phyloP scores from a whole-genome alignment of 108 stramenopile species.

The Nitzschia inconspicua region DNA sequence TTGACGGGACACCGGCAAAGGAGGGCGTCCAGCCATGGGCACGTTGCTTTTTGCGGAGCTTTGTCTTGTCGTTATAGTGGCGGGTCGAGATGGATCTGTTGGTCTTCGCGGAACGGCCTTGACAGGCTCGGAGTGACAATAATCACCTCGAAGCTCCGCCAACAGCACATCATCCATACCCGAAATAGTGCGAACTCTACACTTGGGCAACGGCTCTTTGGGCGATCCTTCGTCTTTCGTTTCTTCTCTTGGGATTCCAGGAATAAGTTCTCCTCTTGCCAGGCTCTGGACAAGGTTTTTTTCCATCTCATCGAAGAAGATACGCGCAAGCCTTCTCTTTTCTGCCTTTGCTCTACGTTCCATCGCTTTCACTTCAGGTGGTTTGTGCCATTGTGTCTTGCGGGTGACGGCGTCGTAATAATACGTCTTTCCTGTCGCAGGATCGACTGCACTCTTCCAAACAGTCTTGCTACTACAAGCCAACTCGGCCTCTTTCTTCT shows the following conservation, averaged over 20 bases:
- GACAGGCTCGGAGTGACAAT: background rate
- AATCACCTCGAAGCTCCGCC: slow-evolving; percentile 32
- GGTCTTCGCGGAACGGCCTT: background rate
- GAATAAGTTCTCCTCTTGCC: slow-evolving; percentile 34
- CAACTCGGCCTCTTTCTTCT: background rate
- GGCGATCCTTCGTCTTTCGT: slow-evolving; percentile 6
- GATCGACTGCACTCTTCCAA: slow-evolving; percentile 71
- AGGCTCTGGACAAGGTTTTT: slow-evolving; percentile 24
- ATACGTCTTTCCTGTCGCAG: slow-evolving; percentile 53
- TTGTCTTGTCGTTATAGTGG: background rate
- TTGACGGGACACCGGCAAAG: slow-evolving; percentile 10
- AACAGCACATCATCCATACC: slow-evolving; percentile 58
- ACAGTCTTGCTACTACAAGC: background rate
- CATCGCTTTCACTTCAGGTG: slow-evolving; percentile 25
- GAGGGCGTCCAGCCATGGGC: slow-evolving; percentile 20
- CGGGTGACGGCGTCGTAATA: slow-evolving; percentile 58
- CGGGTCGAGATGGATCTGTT: background rate
- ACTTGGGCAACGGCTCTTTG: slow-evolving; percentile 9
- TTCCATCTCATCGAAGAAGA: slow-evolving; percentile 55
- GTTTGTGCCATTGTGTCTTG: slow-evolving; percentile 62
- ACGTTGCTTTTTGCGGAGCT: background rate
- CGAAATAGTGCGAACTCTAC: slow-evolving; percentile 53
- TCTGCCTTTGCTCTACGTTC: slow-evolving; percentile 22
- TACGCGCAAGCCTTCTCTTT: slow-evolving; percentile 8
- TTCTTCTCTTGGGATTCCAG: slow-evolving; percentile 19